Evolutionary conservation across 169 alveolate genomes (phyloP), one percentile per base, ranked within the genome.

Genomic region (Eimeria falciformis): DNA sequence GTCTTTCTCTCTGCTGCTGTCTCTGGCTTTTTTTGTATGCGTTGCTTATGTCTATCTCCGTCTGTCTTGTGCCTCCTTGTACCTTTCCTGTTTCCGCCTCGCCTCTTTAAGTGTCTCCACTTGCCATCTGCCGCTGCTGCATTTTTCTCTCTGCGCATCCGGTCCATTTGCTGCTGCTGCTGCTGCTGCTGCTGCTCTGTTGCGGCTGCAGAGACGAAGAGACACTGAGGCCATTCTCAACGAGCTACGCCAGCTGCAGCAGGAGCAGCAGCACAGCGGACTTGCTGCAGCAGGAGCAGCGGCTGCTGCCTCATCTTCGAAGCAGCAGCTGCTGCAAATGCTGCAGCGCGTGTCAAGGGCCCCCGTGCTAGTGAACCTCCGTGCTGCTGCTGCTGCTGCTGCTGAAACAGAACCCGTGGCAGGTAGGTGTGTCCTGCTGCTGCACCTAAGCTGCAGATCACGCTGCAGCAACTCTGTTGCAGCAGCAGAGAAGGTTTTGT

Each of bases 301-400:
- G 11, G 33, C 71, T 58, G 71, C 71, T 58, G 71, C 71, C 7
- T 6, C 27, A 14, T 6, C 23, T n/a, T 58, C 27, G 7, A 14
- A 58, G 71, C 71, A 58, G 71, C 71, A 58, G 21, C 71, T 58
- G 27, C 33, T 5, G 71, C 71, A 58, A 9, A 5, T 58, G 23
- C 71, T 58, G 71, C 71, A 58, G 71, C 71, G 71, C 29, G 71
- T 58, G 33, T 58, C 71, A 9, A 58, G 21, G 71, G 71, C 71
- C 5, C 71, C 71, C 18, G 71, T 58, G 71, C 71, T 58, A 25
- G 71, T 18, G 33, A 58, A 58, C 33, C 71, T 58, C 33, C 18
- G 27, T 5, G 71, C 9, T 14, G 71, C 71, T 5, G 71, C 71
- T 14, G 23, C 71, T 14, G 27, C 71, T 9, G 71, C 71, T 58